These are phyloP conservation scores for Suillus plorans DNA, from an alignment of 768 basidiomycete genomes.

Conservation along the genomic window DNA sequence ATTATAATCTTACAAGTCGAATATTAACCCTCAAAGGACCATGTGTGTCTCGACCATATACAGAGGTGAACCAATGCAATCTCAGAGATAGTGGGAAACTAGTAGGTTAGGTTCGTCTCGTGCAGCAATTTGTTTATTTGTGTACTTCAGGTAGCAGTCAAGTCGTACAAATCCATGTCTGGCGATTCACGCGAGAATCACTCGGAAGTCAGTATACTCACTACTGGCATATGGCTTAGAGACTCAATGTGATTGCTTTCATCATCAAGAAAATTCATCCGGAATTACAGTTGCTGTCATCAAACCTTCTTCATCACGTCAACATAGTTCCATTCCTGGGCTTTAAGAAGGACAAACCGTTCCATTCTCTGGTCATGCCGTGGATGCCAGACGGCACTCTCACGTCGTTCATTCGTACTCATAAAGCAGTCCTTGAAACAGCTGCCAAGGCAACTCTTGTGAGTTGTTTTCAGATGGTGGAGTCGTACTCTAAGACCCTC, in stretches of 20 bases:
- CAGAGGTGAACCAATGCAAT: background rate
- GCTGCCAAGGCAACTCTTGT: background rate
- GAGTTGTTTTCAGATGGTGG: background rate
- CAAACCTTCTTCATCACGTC: background rate
- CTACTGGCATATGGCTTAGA: background rate
- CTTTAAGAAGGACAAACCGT: background rate
- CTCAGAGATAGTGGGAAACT: background rate
- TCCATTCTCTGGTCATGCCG: background rate
- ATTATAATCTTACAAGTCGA: background rate
- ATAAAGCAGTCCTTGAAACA: background rate
- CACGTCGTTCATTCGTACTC: background rate
- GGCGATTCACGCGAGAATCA: background rate
- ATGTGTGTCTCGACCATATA: background rate
- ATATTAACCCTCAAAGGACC: background rate
- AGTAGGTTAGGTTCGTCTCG: background rate
- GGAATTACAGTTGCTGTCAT: background rate
- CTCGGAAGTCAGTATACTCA: background rate
- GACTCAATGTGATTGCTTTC: background rate
- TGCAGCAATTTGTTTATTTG: background rate
- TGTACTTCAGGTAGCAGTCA: background rate
- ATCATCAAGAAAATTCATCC: background rate
- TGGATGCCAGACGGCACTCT: background rate
- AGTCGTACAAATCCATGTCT: background rate
- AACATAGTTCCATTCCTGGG: slow-evolving; percentile 1
- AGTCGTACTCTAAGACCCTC: background rate